These are phyloP conservation scores for Vaccinium myrtillus DNA, from an alignment of 148 eudicot genomes.

Conservation along the genomic window DNA sequence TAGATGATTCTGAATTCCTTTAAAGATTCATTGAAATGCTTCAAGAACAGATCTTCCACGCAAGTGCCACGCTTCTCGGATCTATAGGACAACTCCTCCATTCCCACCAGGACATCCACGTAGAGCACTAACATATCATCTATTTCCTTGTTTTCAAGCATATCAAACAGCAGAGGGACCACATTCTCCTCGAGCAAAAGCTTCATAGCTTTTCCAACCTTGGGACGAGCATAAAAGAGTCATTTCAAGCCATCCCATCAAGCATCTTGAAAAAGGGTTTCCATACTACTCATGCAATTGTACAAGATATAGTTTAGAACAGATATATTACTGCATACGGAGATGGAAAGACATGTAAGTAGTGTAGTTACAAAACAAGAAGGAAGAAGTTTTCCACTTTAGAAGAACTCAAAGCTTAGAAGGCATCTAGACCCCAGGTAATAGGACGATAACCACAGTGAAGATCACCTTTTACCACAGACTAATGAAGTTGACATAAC, in stretches of 20 bases:
- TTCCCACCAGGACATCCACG: constrained; percentile 10
- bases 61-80: neutral
- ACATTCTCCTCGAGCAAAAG: constrained; percentile 1
- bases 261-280: neutral
- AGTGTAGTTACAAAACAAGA: too few species aligned
- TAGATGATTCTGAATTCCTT: constrained; percentile 7
- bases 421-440: neutral
- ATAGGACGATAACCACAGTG: neutral
- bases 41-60: neutral
- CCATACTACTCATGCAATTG: neutral
- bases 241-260: neutral
- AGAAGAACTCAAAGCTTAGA: neutral
- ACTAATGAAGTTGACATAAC: neutral
- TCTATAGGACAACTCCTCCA: neutral
- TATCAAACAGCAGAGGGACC: neutral
- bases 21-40: constrained; percentile 7
- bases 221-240: neutral
- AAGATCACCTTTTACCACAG: neutral
- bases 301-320: too few species aligned
- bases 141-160: neutral
- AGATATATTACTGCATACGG: too few species aligned
- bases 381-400: neutral
- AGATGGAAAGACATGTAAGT: too few species aligned
- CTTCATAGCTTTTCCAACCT: neutral
- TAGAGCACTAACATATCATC: neutral